phyloP scores from a whole-genome alignment of 2,329 filamentous ascomycete species.

The Diplodia corticola region DNA sequence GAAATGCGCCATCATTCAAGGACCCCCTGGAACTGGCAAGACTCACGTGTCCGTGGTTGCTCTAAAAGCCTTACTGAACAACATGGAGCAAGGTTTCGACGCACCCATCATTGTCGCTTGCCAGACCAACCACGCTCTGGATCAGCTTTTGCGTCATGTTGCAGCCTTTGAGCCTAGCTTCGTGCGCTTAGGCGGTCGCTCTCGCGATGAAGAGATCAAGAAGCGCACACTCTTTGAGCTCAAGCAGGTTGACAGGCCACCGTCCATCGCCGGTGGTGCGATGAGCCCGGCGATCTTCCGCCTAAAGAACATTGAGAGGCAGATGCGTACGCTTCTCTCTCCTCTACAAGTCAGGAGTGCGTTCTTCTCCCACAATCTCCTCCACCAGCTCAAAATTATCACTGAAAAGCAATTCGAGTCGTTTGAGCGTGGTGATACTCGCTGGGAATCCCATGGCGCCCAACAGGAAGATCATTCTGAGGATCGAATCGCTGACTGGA shows the following conservation, averaged over 20 bases:
- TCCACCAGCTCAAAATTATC: slow-evolving; percentile 60
- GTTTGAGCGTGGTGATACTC: slow-evolving; percentile 52
- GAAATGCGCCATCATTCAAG: slow-evolving; percentile 75
- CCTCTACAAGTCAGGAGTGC: slow-evolving; percentile 44
- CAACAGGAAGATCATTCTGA: slow-evolving; percentile 26
- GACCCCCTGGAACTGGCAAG: slow-evolving; percentile 78
- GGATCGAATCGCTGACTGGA: slow-evolving; percentile 55
- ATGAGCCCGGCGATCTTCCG: slow-evolving; percentile 42
- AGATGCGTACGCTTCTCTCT: slow-evolving; percentile 45
- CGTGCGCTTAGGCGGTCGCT: slow-evolving; percentile 68
- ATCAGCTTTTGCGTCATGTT: slow-evolving; percentile 72
- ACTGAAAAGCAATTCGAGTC: slow-evolving; percentile 64
- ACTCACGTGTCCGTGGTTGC: slow-evolving; percentile 78
- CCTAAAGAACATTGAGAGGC: slow-evolving; percentile 46
- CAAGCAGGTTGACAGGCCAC: slow-evolving; percentile 15
- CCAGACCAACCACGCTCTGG: slow-evolving; percentile 88
- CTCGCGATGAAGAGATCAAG: slow-evolving; percentile 60
- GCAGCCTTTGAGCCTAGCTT: slow-evolving; percentile 63
- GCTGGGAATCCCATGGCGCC: slow-evolving; percentile 39
- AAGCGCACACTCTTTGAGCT: slow-evolving; percentile 62
- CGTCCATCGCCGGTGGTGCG: slow-evolving; percentile 38
- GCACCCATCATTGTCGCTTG: slow-evolving; percentile 76
- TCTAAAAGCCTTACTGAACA: slow-evolving; percentile 64
- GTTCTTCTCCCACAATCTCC: slow-evolving; percentile 55
- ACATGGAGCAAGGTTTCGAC: slow-evolving; percentile 50